Conservation (phyloP, 768 basidiomycete species). For the Rossbeevera mucosa region DNA sequence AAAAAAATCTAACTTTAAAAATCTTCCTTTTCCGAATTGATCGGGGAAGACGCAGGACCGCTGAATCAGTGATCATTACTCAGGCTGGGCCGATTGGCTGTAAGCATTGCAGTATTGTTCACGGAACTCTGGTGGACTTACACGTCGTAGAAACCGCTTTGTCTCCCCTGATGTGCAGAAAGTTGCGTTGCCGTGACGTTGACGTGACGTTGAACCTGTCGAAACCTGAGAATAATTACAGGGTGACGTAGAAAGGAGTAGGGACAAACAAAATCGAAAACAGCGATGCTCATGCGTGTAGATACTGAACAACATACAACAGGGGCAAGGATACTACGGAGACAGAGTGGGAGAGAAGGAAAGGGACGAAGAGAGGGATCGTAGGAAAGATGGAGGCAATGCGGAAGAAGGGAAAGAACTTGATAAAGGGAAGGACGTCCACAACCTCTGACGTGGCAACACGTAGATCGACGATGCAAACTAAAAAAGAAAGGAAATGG, state of each 20-base stretch:
- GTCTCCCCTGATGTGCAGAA: too few relatives aligned
- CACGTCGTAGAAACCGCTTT: too few relatives aligned
- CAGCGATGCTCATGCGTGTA: background rate
- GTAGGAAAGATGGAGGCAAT: background rate
- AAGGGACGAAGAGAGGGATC: background rate
- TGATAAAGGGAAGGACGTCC: background rate
- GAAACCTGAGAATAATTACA: too few relatives aligned
- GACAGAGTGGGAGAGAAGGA: background rate
- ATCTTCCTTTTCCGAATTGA: too few relatives aligned
- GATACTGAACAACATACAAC: constrained; percentile 16
- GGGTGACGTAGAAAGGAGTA: background rate
- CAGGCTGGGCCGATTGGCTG: too few relatives aligned
- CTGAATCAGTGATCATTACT: too few relatives aligned
- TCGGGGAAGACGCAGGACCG: too few relatives aligned
- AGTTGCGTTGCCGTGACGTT: too few relatives aligned
- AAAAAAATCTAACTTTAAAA: too few relatives aligned
- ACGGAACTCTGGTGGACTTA: too few relatives aligned
- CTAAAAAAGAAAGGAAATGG: background rate
- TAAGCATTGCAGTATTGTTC: too few relatives aligned
- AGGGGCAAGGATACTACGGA: background rate
- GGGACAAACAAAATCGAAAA: background rate
- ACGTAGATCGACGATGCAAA: background rate
- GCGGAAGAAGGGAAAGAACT: background rate
- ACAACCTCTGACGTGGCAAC: background rate
- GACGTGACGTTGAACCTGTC: too few relatives aligned